Percentiles rank a stretch among this genome's conserved stretches.
phyloP scores from a whole-genome alignment of 1,139 yeast species.

The Insectozyma bohioensis region DNA sequence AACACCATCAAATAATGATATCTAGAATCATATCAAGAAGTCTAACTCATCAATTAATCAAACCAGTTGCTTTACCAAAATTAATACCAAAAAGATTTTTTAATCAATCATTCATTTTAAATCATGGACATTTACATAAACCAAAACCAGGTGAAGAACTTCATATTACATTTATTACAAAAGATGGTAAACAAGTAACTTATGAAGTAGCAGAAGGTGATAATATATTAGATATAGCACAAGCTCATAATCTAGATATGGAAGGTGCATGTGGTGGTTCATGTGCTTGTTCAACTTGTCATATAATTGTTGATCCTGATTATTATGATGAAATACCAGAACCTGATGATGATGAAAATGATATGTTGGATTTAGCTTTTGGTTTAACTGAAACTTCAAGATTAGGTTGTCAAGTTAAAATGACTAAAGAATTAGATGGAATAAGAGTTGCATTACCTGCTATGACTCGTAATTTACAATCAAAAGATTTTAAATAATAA shows the following conservation, averaged over 20 bases:
- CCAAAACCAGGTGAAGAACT: slow-evolving; percentile 95
- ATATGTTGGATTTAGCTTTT: slow-evolving; percentile 96
- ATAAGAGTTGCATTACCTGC: slow-evolving; percentile 95
- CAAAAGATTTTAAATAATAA: slow-evolving; percentile 56
- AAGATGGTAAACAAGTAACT: slow-evolving; percentile 81
- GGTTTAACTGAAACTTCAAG: slow-evolving; percentile 96
- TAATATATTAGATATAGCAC: slow-evolving; percentile 88
- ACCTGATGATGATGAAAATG: slow-evolving; percentile 97
- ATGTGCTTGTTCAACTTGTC: slow-evolving; percentile 98
- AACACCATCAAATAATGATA: too few species aligned
- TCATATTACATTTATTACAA: slow-evolving; percentile 85
- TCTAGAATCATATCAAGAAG: neutral
- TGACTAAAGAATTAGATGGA: slow-evolving; percentile 91
- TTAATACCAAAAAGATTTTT: slow-evolving; percentile 9
- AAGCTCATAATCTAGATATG: slow-evolving; percentile 89
- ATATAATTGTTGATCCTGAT: slow-evolving; percentile 93
- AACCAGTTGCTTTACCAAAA: neutral
- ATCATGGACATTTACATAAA: slow-evolving; percentile 83
- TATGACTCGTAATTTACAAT: slow-evolving; percentile 90
- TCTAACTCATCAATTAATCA: neutral
- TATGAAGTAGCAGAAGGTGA: slow-evolving; percentile 93
- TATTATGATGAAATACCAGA: slow-evolving; percentile 88
- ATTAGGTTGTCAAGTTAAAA: slow-evolving; percentile 88
- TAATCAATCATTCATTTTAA: slow-evolving; percentile 22
- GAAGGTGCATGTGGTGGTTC: slow-evolving; percentile 99